These are phyloP conservation scores for Geoglossum glabrum DNA, from an alignment of 495 filamentous ascomycete genomes.

Conservation along the genomic window DNA sequence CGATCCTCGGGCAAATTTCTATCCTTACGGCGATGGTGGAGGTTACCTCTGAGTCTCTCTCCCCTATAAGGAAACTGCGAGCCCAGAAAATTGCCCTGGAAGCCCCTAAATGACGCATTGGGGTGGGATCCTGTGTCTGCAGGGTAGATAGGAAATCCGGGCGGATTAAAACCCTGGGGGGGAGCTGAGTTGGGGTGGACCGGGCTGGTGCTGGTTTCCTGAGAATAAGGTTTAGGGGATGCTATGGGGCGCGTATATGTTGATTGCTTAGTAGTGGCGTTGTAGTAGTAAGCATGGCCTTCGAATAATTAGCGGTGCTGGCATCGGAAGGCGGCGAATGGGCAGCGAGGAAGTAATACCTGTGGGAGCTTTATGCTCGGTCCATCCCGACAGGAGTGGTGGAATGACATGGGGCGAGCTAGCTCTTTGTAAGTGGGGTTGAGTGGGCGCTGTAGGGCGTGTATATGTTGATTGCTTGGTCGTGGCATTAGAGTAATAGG, in stretches of 20 bases:
- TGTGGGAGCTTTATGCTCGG: too few relatives aligned
- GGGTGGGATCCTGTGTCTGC: background rate
- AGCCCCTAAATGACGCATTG: background rate
- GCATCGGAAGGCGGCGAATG: too few relatives aligned
- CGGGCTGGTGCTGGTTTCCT: conserved; percentile 11
- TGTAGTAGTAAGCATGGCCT: conserved; percentile 82
- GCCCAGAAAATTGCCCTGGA: background rate
- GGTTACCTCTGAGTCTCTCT: conserved; percentile 26
- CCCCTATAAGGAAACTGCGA: conserved; percentile 9
- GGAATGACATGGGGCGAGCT: conserved; percentile 12
- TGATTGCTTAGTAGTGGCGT: conserved; percentile 66
- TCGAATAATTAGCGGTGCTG: background rate
- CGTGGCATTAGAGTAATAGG: conserved; percentile 72
- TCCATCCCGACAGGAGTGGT: too few relatives aligned
- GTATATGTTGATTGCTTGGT: conserved; percentile 81
- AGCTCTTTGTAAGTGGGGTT: conserved; percentile 3
- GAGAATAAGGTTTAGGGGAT: conserved; percentile 9
- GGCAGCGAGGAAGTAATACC: too few relatives aligned
- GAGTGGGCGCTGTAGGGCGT: conserved; percentile 32
- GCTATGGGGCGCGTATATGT: conserved; percentile 56
- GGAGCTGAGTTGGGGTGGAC: conserved; percentile 7
- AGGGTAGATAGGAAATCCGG: background rate
- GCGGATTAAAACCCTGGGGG: background rate
- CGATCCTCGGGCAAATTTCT: conserved; percentile 29
- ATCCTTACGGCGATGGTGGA: conserved; percentile 30